Conservation (phyloP, 73 alveolate genomes). For the Tetrahymena thermophila region DNA sequence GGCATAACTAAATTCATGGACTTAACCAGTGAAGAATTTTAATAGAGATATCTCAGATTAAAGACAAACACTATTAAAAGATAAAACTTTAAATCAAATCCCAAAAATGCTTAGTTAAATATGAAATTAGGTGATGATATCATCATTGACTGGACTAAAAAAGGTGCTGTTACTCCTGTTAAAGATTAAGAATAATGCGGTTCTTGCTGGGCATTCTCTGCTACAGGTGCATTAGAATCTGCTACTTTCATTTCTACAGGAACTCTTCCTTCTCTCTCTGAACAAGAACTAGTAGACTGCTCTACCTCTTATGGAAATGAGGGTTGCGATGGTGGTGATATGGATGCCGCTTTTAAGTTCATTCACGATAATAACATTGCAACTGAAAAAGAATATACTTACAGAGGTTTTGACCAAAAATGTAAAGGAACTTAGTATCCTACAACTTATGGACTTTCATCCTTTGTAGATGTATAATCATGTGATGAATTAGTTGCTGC, state of each 20-base stretch:
- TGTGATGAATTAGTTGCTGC: slow-evolving; percentile 30
- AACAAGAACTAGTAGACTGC: slow-evolving; percentile 69
- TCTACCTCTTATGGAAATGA: slow-evolving; percentile 58
- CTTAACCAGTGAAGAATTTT: slow-evolving; percentile 28
- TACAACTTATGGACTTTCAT: slow-evolving; percentile 5
- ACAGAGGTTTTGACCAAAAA: not conserved
- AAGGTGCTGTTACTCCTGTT: slow-evolving; percentile 61
- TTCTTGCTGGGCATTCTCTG: slow-evolving; percentile 73
- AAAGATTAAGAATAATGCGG: slow-evolving; percentile 77
- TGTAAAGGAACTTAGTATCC: slow-evolving; percentile 11
- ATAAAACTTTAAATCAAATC: not conserved
- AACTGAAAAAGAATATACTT: not conserved
- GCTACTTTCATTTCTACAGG: slow-evolving; percentile 23
- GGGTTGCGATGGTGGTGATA: slow-evolving; percentile 70
- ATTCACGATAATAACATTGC: slow-evolving; percentile 17
- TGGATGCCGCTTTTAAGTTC: slow-evolving; percentile 57
- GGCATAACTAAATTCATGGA: slow-evolving; percentile 29
- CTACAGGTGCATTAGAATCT: slow-evolving; percentile 79
- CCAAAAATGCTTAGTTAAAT: not conserved
- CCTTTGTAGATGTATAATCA: not conserved
- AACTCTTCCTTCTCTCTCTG: slow-evolving; percentile 36
- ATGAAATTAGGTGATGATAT: slow-evolving; percentile 3
- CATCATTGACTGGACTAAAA: slow-evolving; percentile 45
- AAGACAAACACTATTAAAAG: not conserved
- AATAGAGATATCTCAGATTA: slow-evolving; percentile 1